A percentile compares a stretch with the other conserved stretches of the same genome.
Conservation (phyloP, 140 eudicot species). For the Erigeron philadelphicus region DNA sequence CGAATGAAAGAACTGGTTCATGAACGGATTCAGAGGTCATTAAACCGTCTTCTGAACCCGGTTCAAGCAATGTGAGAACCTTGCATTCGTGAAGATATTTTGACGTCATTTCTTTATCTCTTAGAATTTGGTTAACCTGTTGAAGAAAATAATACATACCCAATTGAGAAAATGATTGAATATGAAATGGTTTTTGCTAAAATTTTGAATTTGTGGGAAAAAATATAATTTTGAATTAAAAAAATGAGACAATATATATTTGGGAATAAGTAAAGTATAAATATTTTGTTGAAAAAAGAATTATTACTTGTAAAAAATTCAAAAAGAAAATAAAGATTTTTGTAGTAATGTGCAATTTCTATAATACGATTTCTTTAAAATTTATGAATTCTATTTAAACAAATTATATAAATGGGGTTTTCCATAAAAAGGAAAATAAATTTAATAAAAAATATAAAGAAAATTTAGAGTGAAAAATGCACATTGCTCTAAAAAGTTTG, state of each 20-base stretch:
- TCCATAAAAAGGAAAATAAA: background rate
- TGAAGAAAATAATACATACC: slow-evolving; percentile 14
- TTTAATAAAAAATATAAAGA: background rate
- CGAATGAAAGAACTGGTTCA: slow-evolving; percentile 37
- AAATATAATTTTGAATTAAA: background rate
- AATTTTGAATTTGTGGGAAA: background rate
- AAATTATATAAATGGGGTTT: background rate
- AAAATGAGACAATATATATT: background rate
- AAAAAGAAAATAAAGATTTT: slow-evolving; percentile 17
- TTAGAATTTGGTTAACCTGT: slow-evolving; percentile 43
- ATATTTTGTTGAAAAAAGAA: background rate
- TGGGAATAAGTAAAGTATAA: no score
- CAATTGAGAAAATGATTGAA: background rate
- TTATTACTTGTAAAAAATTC: background rate
- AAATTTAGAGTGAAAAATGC: slow-evolving; percentile 13
- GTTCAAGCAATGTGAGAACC: slow-evolving; percentile 43
- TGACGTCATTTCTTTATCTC: slow-evolving; percentile 35
- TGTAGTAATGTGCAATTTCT: slow-evolving; percentile 23
- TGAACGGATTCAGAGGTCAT: slow-evolving; percentile 48
- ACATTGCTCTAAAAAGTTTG: slow-evolving; percentile 28
- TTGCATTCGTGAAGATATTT: slow-evolving; percentile 40
- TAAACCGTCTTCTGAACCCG: slow-evolving; percentile 49
- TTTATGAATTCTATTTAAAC: background rate
- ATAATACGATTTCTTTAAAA: background rate
- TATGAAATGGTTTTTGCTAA: background rate